Evolutionary conservation across 1,139 yeast genomes (phyloP).

Genomic region (Candida pseudoviswanathii): DNA sequence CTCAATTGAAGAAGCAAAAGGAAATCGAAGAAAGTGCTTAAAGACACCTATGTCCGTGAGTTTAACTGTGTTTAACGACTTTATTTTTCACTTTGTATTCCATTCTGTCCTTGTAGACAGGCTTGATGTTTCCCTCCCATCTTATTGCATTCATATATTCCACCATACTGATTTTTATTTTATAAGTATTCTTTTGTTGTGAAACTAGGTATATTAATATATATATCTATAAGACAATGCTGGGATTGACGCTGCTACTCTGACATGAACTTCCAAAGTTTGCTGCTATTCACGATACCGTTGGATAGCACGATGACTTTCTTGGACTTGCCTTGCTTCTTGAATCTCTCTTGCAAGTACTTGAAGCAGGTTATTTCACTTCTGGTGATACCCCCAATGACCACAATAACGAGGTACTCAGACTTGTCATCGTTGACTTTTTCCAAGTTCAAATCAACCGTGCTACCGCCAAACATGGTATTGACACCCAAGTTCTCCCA

Average conservation of each 20-base stretch:
- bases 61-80: neutral
- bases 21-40: constrained; percentile 58
- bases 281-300: constrained; percentile 53
- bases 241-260: neutral
- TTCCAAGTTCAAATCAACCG: constrained; percentile 37
- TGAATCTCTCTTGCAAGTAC: constrained; percentile 47
- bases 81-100: neutral
- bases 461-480: constrained; percentile 41
- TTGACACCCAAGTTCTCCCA: constrained; percentile 47
- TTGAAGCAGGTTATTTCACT: constrained; percentile 72
- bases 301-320: constrained; percentile 57
- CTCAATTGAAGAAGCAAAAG: constrained; percentile 71
- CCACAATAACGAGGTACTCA: constrained; percentile 52
- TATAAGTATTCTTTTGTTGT: constrained; percentile 1
- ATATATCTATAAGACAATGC: neutral
- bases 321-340: constrained; percentile 34
- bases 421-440: constrained; percentile 27
- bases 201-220: constrained; percentile 3
- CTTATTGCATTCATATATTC: constrained; percentile 1
- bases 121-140: neutral
- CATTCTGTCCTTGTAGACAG: neutral
- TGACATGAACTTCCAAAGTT: constrained; percentile 23
- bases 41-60: neutral
- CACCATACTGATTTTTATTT: neutral
- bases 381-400: constrained; percentile 80